Evolutionary conservation across 2,329 filamentous ascomycete species (phyloP), one percentile per base, ranked within the genome.

Genomic region (Aspergillus ruber): DNA sequence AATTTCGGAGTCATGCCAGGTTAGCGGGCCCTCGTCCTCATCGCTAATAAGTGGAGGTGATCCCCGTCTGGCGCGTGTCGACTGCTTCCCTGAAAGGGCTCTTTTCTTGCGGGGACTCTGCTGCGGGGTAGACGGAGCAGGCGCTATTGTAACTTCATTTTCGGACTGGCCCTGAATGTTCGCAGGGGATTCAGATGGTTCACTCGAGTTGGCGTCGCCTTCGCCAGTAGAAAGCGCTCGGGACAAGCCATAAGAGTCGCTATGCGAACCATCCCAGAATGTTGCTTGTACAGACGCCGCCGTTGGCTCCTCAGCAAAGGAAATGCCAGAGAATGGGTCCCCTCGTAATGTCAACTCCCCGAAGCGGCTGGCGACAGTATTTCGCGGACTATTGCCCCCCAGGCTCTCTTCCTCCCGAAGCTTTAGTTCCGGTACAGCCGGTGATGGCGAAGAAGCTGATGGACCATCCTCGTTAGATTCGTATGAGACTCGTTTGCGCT

Each of bases 1-100:
- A 57, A 84, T 83, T 58, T 84, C 81, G 33, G 72, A 72, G 53
- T 81, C 77, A 56, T 77, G 76, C 81, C 81, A 84, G 48, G 68
- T 70, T 42, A 70, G 56, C 9, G 67, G 56, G 45, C 67, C 58
- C 44, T 66, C 63, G 12, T 49, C 50, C n/a, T 52, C 45, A 32
- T 53, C 51, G 15, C 47, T 46, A 36, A 54, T 43, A 21, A 62
- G 58, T 36, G 69, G 67, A 32, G 69, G 68, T 3, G 70, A 70
- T 40, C 55, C 54, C 45, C 56, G 58, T 43, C 55, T 55, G 18
- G 56, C 60, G 48, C 61, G 64, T 40, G 38, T 46, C 47, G 59
- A 61, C 2, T 59, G 53, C 6, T 56, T 51, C 18, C 53, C 55
- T 10, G 42, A 33, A 9, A 51, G 44, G 40, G 51, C 56, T 40